Base-by-base conservation (phyloP, 345 rosid genomes). In the Hevea brasiliensis region DNA sequence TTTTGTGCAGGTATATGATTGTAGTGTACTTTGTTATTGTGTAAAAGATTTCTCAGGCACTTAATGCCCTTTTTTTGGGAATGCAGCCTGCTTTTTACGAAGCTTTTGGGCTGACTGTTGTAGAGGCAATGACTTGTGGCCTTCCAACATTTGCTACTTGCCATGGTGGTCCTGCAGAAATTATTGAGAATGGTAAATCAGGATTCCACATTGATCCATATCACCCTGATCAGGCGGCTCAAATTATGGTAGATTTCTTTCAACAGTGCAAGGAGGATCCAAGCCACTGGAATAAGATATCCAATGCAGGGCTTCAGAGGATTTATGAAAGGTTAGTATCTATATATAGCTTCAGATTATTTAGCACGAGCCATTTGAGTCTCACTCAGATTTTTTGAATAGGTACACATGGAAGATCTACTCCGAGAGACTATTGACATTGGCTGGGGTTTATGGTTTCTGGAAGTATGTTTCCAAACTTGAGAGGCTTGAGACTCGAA, bases 111-210 rank as follows among this genome's bases (percentile, higher is more conserved):
- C 92, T 96, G 64, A 96, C 98, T 4, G 98, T 96, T 18, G 91
- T 90, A 76, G 97, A 96, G 84, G 94, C 97, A 72, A 96, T 96
- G 99, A 93, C 97, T n/a, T 90, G 91, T 58, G 98, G 92, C 42
- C 97, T 96, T 70, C 99, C 99, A 29, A 91, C 95, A 57, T 89
- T 96, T 61, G 99, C 99, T 66, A 96, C 98, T 53, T 74, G 86
- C 74, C 97, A 93, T 57, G 99, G 99, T 75, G 99, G 98, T 61
- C 99, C 99, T 0, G 95, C 99, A 5, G 99, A 96, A 87, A 91
- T 96, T 64, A 91, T 96, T 32, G 96, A 88, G 78, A 71, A 91
- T 9, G 96, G 94, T 51, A 40, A 78, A 12, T 93, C 99, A 0
- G 99, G 99, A 65, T 96, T 85, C 77, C 97, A 96, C 76, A 88